Evolutionary conservation across 306 rosid species (phyloP), one percentile per base, ranked within the genome.

Genomic region (Vigna angularis): DNA sequence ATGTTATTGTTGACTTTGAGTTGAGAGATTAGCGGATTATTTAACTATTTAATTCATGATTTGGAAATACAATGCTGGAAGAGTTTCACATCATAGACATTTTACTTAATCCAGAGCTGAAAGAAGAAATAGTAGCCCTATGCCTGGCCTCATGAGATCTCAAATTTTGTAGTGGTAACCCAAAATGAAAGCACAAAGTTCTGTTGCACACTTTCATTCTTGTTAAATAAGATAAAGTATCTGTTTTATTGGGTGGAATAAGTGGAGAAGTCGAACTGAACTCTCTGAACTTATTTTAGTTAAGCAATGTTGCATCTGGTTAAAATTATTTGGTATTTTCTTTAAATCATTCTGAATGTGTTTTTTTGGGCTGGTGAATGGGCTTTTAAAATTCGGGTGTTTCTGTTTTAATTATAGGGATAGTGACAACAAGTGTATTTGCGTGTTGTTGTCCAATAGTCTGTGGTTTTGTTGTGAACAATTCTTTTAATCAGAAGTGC

Each of bases 401-500:
- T 72, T 61, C 45, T 30, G 10, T 20, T 71, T 49, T 44, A 11
- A 69, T 49, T 28, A 58, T 75, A 24, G 81, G 56, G 36, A 26
- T 73, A 69, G 18, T 45, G 55, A 18, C 63, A 18, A 71, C 50
- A 72, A 73, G 57, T 76, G 59, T 66, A 61, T 72, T 75, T 42
- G n/a, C 71, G 62, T 18, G 3, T 55, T 65, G 68, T 75, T 76
- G 68, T 50, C 69, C 57, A 36, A 38, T 51, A 52, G 12, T 36
- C 22, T 6, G 18, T 45, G 26, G 24, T 70, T 75, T 58, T 82
- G 51, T 22, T 24, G 74, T 76, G 57, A 63, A 56, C 18, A 5
- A 69, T 74, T 73, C 44, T 69, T 5, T 74, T 79, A 77, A 81
- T 78, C 52, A 36, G 61, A 74, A 62, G 72, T 73, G 50, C 82